Percentiles rank a stretch among this genome's conserved stretches.
phyloP scores from a whole-genome alignment of 192 early-diverging fungal species.

The Coemansia biformis region DNA sequence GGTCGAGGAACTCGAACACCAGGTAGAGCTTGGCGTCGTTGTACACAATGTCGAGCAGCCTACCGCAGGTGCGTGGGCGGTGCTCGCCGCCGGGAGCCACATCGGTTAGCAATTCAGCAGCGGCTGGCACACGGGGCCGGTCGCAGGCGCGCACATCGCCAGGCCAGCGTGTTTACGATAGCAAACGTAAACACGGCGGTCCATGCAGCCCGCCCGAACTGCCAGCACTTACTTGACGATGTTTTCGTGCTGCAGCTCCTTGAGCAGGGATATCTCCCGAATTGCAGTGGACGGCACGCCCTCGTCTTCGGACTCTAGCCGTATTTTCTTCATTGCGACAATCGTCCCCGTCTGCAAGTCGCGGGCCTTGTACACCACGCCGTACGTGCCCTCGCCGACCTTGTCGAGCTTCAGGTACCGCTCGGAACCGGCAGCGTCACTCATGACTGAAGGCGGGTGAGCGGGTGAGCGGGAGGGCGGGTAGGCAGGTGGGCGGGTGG shows the following conservation, averaged over 20 bases:
- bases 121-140: no score
- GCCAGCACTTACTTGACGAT: constrained; percentile 65
- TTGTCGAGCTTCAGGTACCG: constrained; percentile 70
- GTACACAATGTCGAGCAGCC: constrained; percentile 85
- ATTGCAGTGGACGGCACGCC: constrained; percentile 81
- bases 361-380: constrained; percentile 73
- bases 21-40: constrained; percentile 83
- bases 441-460: constrained; percentile 8
- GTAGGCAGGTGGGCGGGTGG: no score
- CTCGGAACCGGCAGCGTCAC: constrained; percentile 24
- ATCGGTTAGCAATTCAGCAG: no score
- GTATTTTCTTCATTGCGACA: constrained; percentile 77
- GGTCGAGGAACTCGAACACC: constrained; percentile 94
- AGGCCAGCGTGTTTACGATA: constrained; percentile 5
- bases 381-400: constrained; percentile 82
- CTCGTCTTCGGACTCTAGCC: constrained; percentile 60
- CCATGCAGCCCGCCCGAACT: neutral
- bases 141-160: no score
- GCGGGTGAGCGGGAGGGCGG: no score
- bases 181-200: neutral
- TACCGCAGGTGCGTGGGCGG: no score
- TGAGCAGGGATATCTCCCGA: constrained; percentile 81
- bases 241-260: constrained; percentile 79
- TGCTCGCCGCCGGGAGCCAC: no score
- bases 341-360: constrained; percentile 50